Conservation (phyloP, 768 basidiomycete species). For the Lentinula aciculospora region DNA sequence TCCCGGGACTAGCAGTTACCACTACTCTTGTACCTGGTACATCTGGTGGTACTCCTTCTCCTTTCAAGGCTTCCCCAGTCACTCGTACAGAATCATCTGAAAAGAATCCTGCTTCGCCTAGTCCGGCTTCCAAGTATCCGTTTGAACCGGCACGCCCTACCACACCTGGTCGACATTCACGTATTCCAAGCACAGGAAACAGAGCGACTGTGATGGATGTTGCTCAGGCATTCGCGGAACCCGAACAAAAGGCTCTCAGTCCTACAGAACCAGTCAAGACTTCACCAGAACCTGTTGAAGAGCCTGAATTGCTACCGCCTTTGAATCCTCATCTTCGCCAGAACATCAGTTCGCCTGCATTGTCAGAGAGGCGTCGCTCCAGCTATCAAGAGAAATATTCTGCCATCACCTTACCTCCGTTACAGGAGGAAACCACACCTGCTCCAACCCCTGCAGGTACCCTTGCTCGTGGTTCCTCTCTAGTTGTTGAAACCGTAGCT, state of each 20-base stretch:
- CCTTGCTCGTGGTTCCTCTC: conserved; percentile 27
- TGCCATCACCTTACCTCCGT: conserved; percentile 52
- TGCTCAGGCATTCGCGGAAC: conserved; percentile 45
- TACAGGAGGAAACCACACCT: conserved; percentile 66
- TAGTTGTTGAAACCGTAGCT: conserved; percentile 3
- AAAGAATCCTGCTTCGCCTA: conserved; percentile 4
- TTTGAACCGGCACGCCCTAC: conserved; percentile 17
- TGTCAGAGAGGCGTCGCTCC: conserved; percentile 55
- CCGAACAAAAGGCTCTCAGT: too few species aligned
- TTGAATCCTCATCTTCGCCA: conserved; percentile 9
- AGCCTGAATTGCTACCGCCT: conserved; percentile 15
- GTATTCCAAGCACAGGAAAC: conserved; percentile 65
- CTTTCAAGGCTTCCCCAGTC: not conserved
- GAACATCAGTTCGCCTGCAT: conserved; percentile 17
- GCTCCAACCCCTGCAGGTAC: conserved; percentile 48
- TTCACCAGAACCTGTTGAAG: conserved; percentile 12
- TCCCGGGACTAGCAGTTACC: conserved; percentile 32
- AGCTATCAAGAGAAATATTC: conserved; percentile 61
- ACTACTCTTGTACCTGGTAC: not conserved
- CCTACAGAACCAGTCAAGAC: too few species aligned
- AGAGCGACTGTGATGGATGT: conserved; percentile 77
- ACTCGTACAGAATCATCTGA: not conserved
- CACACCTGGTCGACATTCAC: conserved; percentile 38
- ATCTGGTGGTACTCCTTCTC: not conserved
- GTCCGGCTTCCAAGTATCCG: conserved; percentile 5